A percentile compares a stretch with the other conserved stretches of the same genome.
These are phyloP conservation scores for Bryoerythrophyllum caledonicum DNA, from an alignment of 225 moss, liverwort and hornwort genomes.

Conservation along the genomic window DNA sequence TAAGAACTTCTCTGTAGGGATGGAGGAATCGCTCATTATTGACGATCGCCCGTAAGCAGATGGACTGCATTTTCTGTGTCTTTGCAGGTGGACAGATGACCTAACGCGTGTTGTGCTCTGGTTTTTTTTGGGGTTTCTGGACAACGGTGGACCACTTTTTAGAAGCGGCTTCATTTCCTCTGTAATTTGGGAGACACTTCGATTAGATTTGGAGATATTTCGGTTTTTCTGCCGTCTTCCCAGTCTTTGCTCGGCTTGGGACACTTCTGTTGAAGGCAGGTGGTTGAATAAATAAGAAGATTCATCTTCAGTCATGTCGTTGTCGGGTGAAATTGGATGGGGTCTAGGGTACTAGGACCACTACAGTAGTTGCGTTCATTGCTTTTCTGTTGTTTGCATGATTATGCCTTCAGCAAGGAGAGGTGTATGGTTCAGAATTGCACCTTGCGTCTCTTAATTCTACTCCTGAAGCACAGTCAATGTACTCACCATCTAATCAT, in stretches of 20 bases:
- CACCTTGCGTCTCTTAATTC: not conserved
- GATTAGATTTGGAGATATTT: not conserved
- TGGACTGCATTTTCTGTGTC: conserved; percentile 17
- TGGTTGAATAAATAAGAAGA: conserved; percentile 10
- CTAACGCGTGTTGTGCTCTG: conserved; percentile 36
- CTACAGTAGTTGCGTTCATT: not conserved
- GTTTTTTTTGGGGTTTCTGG: conserved; percentile 26
- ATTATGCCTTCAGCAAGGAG: not conserved
- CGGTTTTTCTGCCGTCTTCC: not conserved
- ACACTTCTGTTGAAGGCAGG: not conserved
- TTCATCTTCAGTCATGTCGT: not conserved
- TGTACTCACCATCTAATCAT: not conserved
- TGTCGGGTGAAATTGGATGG: conserved; percentile 2
- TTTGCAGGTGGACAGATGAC: conserved; percentile 31
- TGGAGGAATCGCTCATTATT: not conserved
- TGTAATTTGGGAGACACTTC: conserved; percentile 8
- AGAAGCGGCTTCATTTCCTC: not conserved
- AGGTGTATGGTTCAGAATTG: not conserved
- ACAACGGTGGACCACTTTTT: not conserved
- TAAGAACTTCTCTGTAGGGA: not conserved
- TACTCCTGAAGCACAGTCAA: not conserved
- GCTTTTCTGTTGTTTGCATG: not conserved
- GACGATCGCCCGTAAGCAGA: conserved; percentile 15
- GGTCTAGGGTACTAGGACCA: conserved; percentile 1
- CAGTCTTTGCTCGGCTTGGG: not conserved